phyloP scores from a whole-genome alignment of 768 basidiomycete genomes.

The Lentinula edodes region DNA sequence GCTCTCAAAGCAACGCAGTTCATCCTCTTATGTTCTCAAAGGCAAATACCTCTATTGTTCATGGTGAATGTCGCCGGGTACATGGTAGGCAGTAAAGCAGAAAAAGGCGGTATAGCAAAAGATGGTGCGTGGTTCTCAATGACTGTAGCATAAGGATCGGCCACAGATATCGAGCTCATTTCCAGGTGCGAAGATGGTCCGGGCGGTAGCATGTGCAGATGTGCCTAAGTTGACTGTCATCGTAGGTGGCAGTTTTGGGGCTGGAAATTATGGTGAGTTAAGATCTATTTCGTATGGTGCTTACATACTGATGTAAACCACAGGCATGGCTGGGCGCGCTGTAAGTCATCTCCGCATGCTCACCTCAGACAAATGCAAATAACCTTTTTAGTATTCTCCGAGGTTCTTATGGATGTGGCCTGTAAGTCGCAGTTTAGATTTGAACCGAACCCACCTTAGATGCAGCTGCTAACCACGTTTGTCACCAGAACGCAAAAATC shows the following conservation, averaged over 20 bases:
- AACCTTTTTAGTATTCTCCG: constrained; percentile 68
- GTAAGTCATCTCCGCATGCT: constrained; percentile 41
- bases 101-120: constrained; percentile 91
- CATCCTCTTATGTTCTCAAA: constrained; percentile 89
- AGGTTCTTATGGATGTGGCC: constrained; percentile 99
- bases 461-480: too few species aligned
- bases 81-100: constrained; percentile 96
- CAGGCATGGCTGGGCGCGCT: constrained; percentile 90
- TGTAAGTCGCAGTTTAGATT: constrained; percentile 36
- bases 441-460: too few species aligned
- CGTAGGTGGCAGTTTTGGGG: constrained; percentile 91
- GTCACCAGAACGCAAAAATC: constrained; percentile 75
- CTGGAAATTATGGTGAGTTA: constrained; percentile 83
- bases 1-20: constrained; percentile 95
- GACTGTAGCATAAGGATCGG: not conserved
- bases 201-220: constrained; percentile 89
- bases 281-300: not conserved
- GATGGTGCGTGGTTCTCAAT: constrained; percentile 43
- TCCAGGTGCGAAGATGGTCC: constrained; percentile 88
- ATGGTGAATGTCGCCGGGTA: constrained; percentile 96
- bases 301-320: not conserved
- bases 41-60: constrained; percentile 85
- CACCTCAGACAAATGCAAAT: not conserved
- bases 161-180: not conserved
- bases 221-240: constrained; percentile 93